phyloP scores from a whole-genome alignment of 108 stramenopile genomes.

The Aurantiochytrium sp. region DNA sequence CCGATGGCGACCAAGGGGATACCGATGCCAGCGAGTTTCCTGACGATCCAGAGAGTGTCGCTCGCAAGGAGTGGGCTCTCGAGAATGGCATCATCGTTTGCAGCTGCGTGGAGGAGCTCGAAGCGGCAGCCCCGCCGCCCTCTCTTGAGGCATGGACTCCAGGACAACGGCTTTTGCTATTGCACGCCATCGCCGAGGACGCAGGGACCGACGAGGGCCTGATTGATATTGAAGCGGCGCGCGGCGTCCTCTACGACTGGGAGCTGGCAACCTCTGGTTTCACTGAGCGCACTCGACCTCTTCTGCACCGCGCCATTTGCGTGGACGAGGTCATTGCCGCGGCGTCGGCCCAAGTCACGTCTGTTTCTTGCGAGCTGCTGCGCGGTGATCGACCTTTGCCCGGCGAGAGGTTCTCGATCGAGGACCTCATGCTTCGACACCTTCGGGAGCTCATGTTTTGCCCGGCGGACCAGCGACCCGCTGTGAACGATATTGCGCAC shows the following conservation, averaged over 20 bases:
- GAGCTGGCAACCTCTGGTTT: neutral
- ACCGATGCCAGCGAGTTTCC: too few species aligned
- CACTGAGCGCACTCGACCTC: neutral
- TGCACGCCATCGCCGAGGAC: neutral
- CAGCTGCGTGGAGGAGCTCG: neutral
- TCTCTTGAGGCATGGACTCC: neutral
- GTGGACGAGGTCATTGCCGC: neutral
- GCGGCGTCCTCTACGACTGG: neutral
- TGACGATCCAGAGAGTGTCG: too few species aligned
- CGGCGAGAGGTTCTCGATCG: neutral
- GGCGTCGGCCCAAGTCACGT: neutral
- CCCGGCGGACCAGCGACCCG: neutral
- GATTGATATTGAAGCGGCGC: neutral
- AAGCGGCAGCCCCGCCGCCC: neutral
- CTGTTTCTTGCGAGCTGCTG: neutral
- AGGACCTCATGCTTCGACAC: neutral
- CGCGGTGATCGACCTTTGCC: neutral
- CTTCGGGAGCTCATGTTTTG: neutral
- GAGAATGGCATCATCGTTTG: neutral
- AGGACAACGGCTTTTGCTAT: neutral
- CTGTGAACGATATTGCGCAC: neutral
- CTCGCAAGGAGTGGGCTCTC: too few species aligned
- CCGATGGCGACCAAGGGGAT: too few species aligned
- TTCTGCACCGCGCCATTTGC: neutral
- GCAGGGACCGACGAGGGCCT: neutral